Evolutionary conservation across 2,329 filamentous ascomycete genomes (phyloP), one percentile per base, ranked within the genome.

Genomic region (Aureobasidium sp.): DNA sequence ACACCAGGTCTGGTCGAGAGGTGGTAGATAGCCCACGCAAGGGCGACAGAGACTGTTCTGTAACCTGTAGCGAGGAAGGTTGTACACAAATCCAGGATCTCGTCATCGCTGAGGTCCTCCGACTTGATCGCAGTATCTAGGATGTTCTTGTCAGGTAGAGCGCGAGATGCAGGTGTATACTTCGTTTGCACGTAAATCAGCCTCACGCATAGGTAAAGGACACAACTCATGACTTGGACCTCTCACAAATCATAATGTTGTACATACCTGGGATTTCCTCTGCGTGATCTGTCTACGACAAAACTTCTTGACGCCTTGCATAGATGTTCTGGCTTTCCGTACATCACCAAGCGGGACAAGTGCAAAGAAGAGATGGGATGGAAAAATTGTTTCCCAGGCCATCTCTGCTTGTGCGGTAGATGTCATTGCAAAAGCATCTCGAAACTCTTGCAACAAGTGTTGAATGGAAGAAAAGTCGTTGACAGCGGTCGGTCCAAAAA

Each of bases 301-400:
- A 43, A 20, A 51, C 2, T 24, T 17, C 10, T 26, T 50, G 26
- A 60, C 41, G 6, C 26, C 26, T 5, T 17, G 24, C 57, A 60
- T 60, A 17, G 57, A 60, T 3, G 8, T 51, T 24, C 26, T 51
- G 6, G 57, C 26, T 26, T 46, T 60, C 17, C 57, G 41, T 46
- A 60, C 8, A n/a, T 60, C 57, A 29, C 43, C 34, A 12, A 60
- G 17, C 1, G 57, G 27, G 5, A 60, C 5, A n/a, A 60, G 24
- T 4, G 46, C 46, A 20, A 60, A 51, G 36, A 60, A 60, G 2
- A 60, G 10, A 34, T 60, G 57, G 15, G 46, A 26, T 2, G 57
- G 57, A 20, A 60, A 46, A 4, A 60, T 60, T 5, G 57, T 60
- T 17, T 60, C 57, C 44, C 24, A 51, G 10, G 57, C 57, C 57